A percentile compares a stretch with the other conserved stretches of the same genome.
phyloP scores from a whole-genome alignment of 2,329 filamentous ascomycete genomes.

The Triangularia setosa region DNA sequence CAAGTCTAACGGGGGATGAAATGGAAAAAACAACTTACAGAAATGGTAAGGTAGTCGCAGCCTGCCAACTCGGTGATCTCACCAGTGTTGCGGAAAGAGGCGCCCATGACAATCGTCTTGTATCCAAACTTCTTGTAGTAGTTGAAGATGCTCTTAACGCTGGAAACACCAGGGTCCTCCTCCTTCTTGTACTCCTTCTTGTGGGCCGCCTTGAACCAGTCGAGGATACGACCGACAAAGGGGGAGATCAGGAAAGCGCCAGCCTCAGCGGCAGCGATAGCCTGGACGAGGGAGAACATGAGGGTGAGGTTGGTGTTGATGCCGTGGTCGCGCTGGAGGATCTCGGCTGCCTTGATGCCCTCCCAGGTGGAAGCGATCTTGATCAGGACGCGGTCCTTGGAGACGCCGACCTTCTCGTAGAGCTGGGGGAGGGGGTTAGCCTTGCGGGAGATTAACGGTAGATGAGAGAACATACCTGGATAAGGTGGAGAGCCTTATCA shows the following conservation, averaged over 20 bases:
- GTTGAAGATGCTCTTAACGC: constrained; percentile 93
- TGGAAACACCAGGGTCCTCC: constrained; percentile 95
- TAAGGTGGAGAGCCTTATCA: constrained; percentile 94
- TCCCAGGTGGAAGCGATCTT: constrained; percentile 99
- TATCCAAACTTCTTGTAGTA: constrained; percentile 99
- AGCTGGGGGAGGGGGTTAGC: constrained; percentile 53
- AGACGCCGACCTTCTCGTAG: constrained; percentile 87
- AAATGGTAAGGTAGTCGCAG: constrained; percentile 98
- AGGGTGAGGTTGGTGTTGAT: constrained; percentile 99
- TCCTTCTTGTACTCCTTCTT: constrained; percentile 89
- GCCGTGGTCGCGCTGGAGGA: constrained; percentile 90
- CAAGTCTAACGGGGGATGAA: background rate
- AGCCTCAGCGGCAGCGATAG: constrained; percentile 93
- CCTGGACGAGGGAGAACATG: constrained; percentile 95
- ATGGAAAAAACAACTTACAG: constrained; percentile 54
- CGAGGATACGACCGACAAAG: constrained; percentile 97
- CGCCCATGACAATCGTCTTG: constrained; percentile 99
- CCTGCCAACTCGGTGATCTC: constrained; percentile 98
- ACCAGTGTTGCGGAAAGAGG: constrained; percentile 91
- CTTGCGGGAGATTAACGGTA: no score
- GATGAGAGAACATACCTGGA: constrained; percentile 67
- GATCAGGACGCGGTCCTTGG: constrained; percentile 93
- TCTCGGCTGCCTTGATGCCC: constrained; percentile 97
- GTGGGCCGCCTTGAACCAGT: constrained; percentile 96
- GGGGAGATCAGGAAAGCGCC: constrained; percentile 96